Conservation (phyloP, 169 alveolate genomes). For the Cystoisospora suis region DNA sequence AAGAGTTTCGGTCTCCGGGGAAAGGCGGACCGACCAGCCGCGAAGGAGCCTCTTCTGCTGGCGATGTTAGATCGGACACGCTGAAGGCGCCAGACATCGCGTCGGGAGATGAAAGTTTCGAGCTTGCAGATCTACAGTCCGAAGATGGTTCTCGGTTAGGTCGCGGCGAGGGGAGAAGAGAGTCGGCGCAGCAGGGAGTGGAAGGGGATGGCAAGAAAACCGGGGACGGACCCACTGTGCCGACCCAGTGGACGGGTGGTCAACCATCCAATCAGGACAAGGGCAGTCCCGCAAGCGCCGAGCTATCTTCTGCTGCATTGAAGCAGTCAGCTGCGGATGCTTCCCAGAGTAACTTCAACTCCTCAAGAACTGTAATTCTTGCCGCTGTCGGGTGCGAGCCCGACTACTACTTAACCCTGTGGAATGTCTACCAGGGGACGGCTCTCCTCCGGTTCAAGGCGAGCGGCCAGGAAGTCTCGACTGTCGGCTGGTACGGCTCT, state of each 20-base stretch:
- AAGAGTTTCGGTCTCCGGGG: too few relatives aligned
- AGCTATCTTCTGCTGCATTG: too few relatives aligned
- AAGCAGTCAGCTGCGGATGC: not conserved
- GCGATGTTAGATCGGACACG: too few relatives aligned
- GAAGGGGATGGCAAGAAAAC: too few relatives aligned
- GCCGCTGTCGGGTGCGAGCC: conserved; percentile 83
- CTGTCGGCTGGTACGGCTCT: conserved; percentile 66
- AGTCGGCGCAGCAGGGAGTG: too few relatives aligned
- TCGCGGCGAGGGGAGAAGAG: not conserved
- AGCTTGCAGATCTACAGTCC: not conserved
- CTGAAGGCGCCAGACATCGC: too few relatives aligned
- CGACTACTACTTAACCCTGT: conserved; percentile 85
- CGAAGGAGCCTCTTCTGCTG: too few relatives aligned
- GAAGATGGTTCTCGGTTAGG: not conserved
- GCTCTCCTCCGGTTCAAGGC: conserved; percentile 89
- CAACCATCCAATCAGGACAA: too few relatives aligned
- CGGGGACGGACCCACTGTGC: too few relatives aligned
- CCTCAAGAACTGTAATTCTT: not conserved
- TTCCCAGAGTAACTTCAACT: not conserved
- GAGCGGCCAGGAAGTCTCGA: conserved; percentile 86
- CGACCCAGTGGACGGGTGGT: too few relatives aligned
- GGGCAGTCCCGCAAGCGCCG: too few relatives aligned
- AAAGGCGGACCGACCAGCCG: too few relatives aligned
- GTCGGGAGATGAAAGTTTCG: not conserved
- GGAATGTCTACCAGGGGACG: conserved; percentile 86